Conservation (phyloP, 495 filamentous ascomycete genomes). For the Clavariopsis aquatica region DNA sequence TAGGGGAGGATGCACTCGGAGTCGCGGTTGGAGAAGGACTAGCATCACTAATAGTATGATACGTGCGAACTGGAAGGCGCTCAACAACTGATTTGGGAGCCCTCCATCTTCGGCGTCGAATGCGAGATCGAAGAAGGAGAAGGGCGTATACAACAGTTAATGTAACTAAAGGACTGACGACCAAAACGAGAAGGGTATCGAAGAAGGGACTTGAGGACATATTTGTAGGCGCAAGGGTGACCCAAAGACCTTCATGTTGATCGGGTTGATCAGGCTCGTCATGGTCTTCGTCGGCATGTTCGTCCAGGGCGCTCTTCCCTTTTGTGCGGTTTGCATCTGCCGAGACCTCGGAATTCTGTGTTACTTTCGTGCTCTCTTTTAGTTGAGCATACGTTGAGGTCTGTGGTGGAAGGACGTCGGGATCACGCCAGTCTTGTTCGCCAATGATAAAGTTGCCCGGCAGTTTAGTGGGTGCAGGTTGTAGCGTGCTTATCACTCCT, state of each 20-base stretch:
- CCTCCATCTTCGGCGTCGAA: slow-evolving; percentile 87
- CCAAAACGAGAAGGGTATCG: slow-evolving; percentile 89
- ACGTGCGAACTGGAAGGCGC: slow-evolving; percentile 89
- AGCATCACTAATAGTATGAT: slow-evolving; percentile 75
- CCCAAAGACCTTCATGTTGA: slow-evolving; percentile 85
- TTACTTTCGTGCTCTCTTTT: slow-evolving; percentile 22
- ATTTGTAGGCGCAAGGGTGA: slow-evolving; percentile 87
- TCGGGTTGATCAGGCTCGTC: slow-evolving; percentile 44
- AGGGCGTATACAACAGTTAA: slow-evolving; percentile 91
- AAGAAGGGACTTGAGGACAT: slow-evolving; percentile 93
- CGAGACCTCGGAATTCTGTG: slow-evolving; percentile 11
- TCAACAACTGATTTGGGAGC: slow-evolving; percentile 96
- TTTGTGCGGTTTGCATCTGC: neutral
- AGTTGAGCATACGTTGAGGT: slow-evolving; percentile 34
- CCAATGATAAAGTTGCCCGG: slow-evolving; percentile 83
- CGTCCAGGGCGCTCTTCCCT: neutral
- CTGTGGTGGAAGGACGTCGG: slow-evolving; percentile 58
- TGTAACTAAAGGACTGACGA: slow-evolving; percentile 89
- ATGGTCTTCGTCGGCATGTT: slow-evolving; percentile 12
- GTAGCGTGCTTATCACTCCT: slow-evolving; percentile 33
- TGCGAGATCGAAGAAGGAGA: slow-evolving; percentile 81
- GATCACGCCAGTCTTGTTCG: slow-evolving; percentile 89
- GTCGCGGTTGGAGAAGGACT: slow-evolving; percentile 57
- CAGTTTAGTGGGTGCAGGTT: slow-evolving; percentile 34
- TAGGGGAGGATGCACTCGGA: slow-evolving; percentile 63